phyloP scores from a whole-genome alignment of 1,284 basidiomycete genomes.

The Amylostereum chailletii region DNA sequence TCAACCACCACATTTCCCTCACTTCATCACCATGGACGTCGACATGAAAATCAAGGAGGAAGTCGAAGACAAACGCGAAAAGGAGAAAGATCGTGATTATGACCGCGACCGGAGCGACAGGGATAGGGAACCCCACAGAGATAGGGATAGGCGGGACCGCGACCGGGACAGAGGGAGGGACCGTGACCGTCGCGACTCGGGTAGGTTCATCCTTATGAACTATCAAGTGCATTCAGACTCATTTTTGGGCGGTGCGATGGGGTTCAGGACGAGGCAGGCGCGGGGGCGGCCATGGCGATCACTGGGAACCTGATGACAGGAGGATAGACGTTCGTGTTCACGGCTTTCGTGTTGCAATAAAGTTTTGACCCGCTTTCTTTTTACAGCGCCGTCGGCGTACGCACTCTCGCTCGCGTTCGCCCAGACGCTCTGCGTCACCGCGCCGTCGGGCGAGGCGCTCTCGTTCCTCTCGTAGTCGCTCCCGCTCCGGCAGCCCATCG shows the following conservation, averaged over 20 bases:
- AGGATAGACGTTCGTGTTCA: constrained; percentile 47
- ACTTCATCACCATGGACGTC: constrained; percentile 48
- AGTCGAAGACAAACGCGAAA: constrained; percentile 41
- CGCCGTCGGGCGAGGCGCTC: constrained; percentile 41
- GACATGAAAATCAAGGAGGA: constrained; percentile 74
- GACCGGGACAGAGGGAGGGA: constrained; percentile 24
- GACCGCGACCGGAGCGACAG: constrained; percentile 33
- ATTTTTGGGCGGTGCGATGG: constrained; percentile 9
- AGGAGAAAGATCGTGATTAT: constrained; percentile 25
- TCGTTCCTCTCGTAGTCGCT: constrained; percentile 45
- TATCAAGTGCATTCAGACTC: constrained; percentile 1
- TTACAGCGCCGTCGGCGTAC: constrained; percentile 43
- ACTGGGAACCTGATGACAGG: constrained; percentile 72
- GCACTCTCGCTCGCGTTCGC: constrained; percentile 47
- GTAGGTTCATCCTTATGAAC: constrained; percentile 29
- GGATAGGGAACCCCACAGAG: constrained; percentile 40
- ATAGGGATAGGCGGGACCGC: constrained; percentile 26
- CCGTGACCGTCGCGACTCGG: constrained; percentile 42
- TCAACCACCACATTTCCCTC: neutral
- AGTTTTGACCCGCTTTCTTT: constrained; percentile 6
- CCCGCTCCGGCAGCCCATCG: constrained; percentile 51
- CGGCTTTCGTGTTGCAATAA: constrained; percentile 8
- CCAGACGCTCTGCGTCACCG: constrained; percentile 58
- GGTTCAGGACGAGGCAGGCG: constrained; percentile 31
- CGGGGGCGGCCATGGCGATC: constrained; percentile 44